A percentile compares a stretch with the other conserved stretches of the same genome.
These are phyloP conservation scores for Nothomitra cinnamomea DNA, from an alignment of 2,329 filamentous ascomycete genomes.

Conservation along the genomic window DNA sequence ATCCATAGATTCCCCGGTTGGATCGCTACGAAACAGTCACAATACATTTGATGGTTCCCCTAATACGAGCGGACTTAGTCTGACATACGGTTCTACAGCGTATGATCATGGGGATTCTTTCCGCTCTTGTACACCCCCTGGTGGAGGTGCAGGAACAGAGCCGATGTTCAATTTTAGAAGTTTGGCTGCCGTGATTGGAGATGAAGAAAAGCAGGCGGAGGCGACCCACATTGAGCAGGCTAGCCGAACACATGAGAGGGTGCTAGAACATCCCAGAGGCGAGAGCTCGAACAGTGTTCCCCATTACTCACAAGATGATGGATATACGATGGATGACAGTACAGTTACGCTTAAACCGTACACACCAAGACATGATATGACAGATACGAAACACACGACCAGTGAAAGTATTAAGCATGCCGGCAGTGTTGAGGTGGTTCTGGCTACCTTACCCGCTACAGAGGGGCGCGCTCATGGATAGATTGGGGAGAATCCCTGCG, in stretches of 20 bases:
- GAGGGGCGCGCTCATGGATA: not conserved
- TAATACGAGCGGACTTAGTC: not conserved
- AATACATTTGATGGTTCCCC: constrained; percentile 25
- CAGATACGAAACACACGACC: not conserved
- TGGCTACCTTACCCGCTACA: not conserved
- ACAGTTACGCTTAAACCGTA: not conserved
- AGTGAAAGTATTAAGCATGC: not conserved
- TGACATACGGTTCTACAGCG: not conserved
- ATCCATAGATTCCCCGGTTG: constrained; percentile 45
- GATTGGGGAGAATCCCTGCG: not conserved
- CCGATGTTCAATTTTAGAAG: constrained; percentile 87
- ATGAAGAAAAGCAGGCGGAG: constrained; percentile 32
- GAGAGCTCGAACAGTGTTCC: not conserved
- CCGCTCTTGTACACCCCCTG: constrained; percentile 34
- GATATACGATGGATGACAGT: constrained; percentile 2
- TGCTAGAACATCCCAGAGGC: not conserved
- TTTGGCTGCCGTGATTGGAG: constrained; percentile 67
- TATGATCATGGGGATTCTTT: constrained; percentile 11
- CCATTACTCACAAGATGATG: not conserved
- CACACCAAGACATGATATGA: not conserved
- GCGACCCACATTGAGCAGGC: not conserved
- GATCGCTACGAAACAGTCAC: constrained; percentile 23
- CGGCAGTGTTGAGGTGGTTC: constrained; percentile 1
- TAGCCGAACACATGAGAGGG: not conserved
- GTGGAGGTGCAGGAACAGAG: constrained; percentile 39